Base-by-base conservation (phyloP, 2,329 filamentous ascomycete genomes). In the Thielaviopsis musarum region DNA sequence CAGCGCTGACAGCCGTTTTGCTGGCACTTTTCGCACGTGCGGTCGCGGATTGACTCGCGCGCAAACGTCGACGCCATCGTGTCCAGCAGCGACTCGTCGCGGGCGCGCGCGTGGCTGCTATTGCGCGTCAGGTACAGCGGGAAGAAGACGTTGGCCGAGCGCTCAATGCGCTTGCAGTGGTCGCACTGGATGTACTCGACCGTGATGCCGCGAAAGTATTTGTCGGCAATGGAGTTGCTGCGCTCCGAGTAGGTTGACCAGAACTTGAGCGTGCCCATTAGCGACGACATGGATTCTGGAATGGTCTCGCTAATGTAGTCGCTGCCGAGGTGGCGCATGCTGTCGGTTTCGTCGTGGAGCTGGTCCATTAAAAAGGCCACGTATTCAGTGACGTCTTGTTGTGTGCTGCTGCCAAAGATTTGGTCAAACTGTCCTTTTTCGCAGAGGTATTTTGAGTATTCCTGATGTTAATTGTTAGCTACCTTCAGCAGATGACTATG, bases 381-480 rank as follows among this genome's bases (percentile, higher is more conserved):
- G 65, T 95, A 95, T 66, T 97, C 93, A 64, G 91, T 87, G 1
- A 90, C 86, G 67, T 98, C 93, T 71, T 97, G 93, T 68, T 97
- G 91, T 56, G 82, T 74, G 24, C 77, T 76, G 49, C 88, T 84
- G 15, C 84, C 87, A 73, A 90, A 93, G 6, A 79, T 64, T 34
- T 67, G 62, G 56, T 66, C 59, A 41, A 63, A 59, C 56, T 62
- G 60, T 52, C 65, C 65, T 59, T 70, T 63, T 59, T 69, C 66
- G 60, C 69, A 72, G 9, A 74, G 62, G 60, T 73, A 67, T 34
- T 66, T 65, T 17, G 70, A 79, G 62, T 87, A 87, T 52, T 81
- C 78, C 72, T 86, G 52, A 13, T 10, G 54, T n/a, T n/a, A n/a
- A n/a, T 10, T 38, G 60, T 61, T 57, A 61, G 56, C 24, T 34